phyloP scores from a whole-genome alignment of 1,139 yeast genomes.

The Suzukiozyma palmioleophila region DNA sequence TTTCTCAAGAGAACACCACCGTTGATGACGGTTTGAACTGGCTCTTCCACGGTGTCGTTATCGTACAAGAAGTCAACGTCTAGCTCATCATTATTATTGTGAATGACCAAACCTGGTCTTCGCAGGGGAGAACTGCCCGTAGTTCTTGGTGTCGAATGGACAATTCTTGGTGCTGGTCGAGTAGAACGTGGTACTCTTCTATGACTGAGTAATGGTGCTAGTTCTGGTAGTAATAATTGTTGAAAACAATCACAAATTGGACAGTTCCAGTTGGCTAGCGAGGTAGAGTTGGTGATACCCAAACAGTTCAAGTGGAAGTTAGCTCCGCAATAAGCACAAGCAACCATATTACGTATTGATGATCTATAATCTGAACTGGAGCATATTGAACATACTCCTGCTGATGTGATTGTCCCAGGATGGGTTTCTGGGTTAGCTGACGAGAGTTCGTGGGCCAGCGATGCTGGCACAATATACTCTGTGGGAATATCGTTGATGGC shows the following conservation, averaged over 20 bases:
- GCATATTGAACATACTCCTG: constrained; percentile 32
- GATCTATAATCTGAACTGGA: constrained; percentile 30
- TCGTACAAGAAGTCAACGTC: constrained; percentile 31
- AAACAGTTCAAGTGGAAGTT: constrained; percentile 35
- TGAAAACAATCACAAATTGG: constrained; percentile 41
- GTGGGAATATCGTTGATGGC: constrained; percentile 38
- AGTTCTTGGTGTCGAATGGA: not conserved
- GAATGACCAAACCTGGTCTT: constrained; percentile 22
- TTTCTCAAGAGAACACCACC: constrained; percentile 40
- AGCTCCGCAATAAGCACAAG: constrained; percentile 33
- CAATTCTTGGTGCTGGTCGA: too few relatives aligned
- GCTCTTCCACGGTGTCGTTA: constrained; percentile 8
- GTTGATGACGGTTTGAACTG: constrained; percentile 20
- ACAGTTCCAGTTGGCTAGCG: constrained; percentile 31
- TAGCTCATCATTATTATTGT: constrained; percentile 31
- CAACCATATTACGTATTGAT: constrained; percentile 17
- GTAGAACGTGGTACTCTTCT: too few relatives aligned
- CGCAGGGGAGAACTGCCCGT: constrained; percentile 1
- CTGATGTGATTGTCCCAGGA: not conserved
- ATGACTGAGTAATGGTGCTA: not conserved
- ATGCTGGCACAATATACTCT: constrained; percentile 23
- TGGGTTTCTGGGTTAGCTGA: not conserved
- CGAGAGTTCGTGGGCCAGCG: not conserved
- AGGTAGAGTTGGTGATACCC: constrained; percentile 10
- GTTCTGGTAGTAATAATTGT: constrained; percentile 17